phyloP scores from a whole-genome alignment of 495 filamentous ascomycete genomes.

The Penicillium canariense region DNA sequence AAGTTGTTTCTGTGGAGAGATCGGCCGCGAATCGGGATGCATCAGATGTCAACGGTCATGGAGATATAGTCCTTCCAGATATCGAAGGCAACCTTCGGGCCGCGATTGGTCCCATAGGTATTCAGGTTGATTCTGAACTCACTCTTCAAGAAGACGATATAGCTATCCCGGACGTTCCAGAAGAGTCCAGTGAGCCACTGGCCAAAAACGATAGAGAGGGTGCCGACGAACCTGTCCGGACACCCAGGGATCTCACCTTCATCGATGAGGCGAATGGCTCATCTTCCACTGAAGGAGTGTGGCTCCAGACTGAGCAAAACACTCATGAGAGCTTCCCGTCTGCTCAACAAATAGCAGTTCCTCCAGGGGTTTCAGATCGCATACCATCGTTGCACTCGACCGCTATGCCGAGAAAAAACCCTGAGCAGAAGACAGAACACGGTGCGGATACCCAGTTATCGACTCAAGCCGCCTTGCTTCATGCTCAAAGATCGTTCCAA shows the following conservation, averaged over 20 bases:
- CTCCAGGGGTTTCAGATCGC: slow-evolving; percentile 29
- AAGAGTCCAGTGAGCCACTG: not conserved
- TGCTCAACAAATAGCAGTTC: slow-evolving; percentile 33
- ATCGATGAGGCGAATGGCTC: slow-evolving; percentile 13
- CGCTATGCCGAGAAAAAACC: slow-evolving; percentile 22
- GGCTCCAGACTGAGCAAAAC: slow-evolving; percentile 16
- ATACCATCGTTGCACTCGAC: slow-evolving; percentile 43
- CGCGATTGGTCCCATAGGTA: too few relatives aligned
- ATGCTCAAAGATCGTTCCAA: slow-evolving; percentile 49
- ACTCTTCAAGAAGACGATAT: not conserved
- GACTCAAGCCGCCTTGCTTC: slow-evolving; percentile 49
- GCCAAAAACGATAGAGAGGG: not conserved
- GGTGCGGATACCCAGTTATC: slow-evolving; percentile 41
- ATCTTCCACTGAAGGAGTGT: not conserved
- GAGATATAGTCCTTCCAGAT: not conserved
- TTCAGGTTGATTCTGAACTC: not conserved
- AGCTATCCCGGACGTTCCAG: not conserved
- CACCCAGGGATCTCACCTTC: slow-evolving; percentile 21
- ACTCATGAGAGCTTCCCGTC: slow-evolving; percentile 40
- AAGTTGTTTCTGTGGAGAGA: not conserved
- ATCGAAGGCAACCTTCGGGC: not conserved
- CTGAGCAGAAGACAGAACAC: slow-evolving; percentile 18
- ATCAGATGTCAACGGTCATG: not conserved
- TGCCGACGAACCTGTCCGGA: not conserved
- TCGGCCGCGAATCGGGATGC: not conserved